phyloP scores from a whole-genome alignment of 352 stramenopile genomes.

The Globisporangium abappressorium region DNA sequence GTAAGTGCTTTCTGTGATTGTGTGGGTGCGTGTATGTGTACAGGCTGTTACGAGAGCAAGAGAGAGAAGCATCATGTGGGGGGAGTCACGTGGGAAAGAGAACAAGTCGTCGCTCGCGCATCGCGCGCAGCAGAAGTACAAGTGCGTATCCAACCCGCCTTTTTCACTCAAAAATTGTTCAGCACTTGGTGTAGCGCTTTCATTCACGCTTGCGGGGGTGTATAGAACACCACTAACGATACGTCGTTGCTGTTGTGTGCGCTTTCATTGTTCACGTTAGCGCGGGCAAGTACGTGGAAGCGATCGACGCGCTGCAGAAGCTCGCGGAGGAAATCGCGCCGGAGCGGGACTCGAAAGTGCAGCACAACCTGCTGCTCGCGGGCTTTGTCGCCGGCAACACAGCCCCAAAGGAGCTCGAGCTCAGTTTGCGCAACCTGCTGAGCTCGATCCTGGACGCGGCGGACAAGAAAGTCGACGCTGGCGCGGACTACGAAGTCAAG shows the following conservation, averaged over 20 bases:
- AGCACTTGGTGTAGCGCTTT: no score
- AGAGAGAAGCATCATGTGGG: slow-evolving; percentile 43
- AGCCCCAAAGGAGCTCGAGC: slow-evolving; percentile 68
- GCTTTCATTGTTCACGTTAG: slow-evolving; percentile 22
- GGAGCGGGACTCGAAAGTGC: slow-evolving; percentile 76
- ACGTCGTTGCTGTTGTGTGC: slow-evolving; percentile 5
- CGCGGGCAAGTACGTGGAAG: slow-evolving; percentile 82
- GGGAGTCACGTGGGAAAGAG: slow-evolving; percentile 62
- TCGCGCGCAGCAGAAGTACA: slow-evolving; percentile 86
- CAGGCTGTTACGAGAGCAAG: background rate
- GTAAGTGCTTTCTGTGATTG: background rate
- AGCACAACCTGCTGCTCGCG: slow-evolving; percentile 80
- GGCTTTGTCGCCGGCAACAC: slow-evolving; percentile 63
- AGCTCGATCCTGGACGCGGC: slow-evolving; percentile 30
- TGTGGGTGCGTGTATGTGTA: background rate
- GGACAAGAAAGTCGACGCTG: slow-evolving; percentile 45
- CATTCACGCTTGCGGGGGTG: background rate
- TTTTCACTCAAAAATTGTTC: no score
- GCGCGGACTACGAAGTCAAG: slow-evolving; percentile 23
- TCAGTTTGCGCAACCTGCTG: slow-evolving; percentile 61
- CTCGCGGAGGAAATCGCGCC: slow-evolving; percentile 78
- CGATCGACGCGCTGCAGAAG: slow-evolving; percentile 81
- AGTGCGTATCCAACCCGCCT: slow-evolving; percentile 39
- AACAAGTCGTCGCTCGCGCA: slow-evolving; percentile 87
- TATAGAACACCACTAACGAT: background rate